Evolutionary conservation across 176 grass and related monocot species (phyloP).

Genomic region (Panicum miliaceum): DNA sequence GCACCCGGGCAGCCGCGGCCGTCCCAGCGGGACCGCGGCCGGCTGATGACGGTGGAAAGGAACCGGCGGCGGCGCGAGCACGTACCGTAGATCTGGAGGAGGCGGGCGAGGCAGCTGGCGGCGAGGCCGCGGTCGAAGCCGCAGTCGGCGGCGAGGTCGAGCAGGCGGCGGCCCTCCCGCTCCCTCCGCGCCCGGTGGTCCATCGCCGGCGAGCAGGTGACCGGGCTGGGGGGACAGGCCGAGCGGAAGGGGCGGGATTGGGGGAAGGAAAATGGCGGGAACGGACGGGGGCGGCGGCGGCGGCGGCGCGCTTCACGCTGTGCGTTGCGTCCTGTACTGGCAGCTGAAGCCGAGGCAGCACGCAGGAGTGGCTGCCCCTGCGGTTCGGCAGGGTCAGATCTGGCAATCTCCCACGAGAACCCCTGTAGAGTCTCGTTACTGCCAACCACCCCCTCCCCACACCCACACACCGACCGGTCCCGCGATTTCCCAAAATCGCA

Average conservation of each 20-base stretch:
- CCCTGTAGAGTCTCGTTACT: rapidly evolving
- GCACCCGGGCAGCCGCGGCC: too few species aligned
- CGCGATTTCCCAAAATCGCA: rapidly evolving
- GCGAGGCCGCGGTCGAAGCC: constrained; percentile 54
- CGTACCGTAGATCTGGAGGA: constrained; percentile 71
- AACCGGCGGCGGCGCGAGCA: not conserved
- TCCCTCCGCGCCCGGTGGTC: constrained; percentile 23
- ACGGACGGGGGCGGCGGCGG: too few species aligned
- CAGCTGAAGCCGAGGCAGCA: too few species aligned
- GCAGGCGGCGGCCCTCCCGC: constrained; percentile 18
- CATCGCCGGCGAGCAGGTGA: constrained; percentile 37
- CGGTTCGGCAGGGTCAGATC: constrained; percentile 37
- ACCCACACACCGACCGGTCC: rapidly evolving
- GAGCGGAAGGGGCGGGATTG: too few species aligned
- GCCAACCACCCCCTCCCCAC: rapidly evolving
- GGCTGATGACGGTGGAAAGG: too few species aligned
- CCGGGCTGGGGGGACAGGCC: too few species aligned
- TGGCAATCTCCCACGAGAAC: not conserved
- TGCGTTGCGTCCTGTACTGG: too few species aligned
- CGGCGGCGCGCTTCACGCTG: too few species aligned
- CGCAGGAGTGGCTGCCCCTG: not conserved
- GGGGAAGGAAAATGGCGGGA: too few species aligned
- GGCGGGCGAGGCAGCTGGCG: constrained; percentile 45
- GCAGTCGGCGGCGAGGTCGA: constrained; percentile 49
- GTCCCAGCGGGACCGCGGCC: not conserved